A percentile compares a stretch with the other conserved stretches of the same genome.
Evolutionary conservation across 1,139 yeast species (phyloP).

Genomic region (Yamadazyma pseudoaaseri): DNA sequence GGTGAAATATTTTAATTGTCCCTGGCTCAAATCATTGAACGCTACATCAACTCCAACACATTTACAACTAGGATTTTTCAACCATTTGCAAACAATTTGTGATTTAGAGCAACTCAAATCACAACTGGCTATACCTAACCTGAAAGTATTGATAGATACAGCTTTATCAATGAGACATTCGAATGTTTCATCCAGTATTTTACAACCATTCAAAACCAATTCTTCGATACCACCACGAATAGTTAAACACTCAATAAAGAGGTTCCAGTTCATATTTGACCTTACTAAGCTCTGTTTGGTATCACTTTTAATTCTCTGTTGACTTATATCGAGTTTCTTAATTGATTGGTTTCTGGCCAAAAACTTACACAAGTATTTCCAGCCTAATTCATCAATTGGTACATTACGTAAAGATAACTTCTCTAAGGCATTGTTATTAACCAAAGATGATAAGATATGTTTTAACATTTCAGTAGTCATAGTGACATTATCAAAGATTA

Average conservation of each 20-base stretch:
- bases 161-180: conserved; percentile 52
- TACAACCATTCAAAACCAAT: conserved; percentile 78
- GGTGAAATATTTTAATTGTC: conserved; percentile 51
- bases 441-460: conserved; percentile 62
- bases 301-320: conserved; percentile 61
- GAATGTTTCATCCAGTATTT: conserved; percentile 54
- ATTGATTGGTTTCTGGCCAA: conserved; percentile 56
- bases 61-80: conserved; percentile 47
- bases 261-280: conserved; percentile 72
- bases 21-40: conserved; percentile 67
- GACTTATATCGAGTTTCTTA: conserved; percentile 75
- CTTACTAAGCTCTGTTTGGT: conserved; percentile 46
- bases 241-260: conserved; percentile 59
- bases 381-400: conserved; percentile 65
- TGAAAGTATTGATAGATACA: conserved; percentile 52
- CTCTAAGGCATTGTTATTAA: conserved; percentile 56
- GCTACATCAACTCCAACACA: conserved; percentile 86
- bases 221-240: conserved; percentile 78
- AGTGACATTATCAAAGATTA: conserved; percentile 80
- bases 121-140: conserved; percentile 77
- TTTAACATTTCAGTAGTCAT: conserved; percentile 79
- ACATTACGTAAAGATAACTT: conserved; percentile 79
- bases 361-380: conserved; percentile 76
- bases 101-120: conserved; percentile 61
- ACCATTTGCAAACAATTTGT: conserved; percentile 59